phyloP scores from a whole-genome alignment of 495 filamentous ascomycete species.

The Penicillium silybi region DNA sequence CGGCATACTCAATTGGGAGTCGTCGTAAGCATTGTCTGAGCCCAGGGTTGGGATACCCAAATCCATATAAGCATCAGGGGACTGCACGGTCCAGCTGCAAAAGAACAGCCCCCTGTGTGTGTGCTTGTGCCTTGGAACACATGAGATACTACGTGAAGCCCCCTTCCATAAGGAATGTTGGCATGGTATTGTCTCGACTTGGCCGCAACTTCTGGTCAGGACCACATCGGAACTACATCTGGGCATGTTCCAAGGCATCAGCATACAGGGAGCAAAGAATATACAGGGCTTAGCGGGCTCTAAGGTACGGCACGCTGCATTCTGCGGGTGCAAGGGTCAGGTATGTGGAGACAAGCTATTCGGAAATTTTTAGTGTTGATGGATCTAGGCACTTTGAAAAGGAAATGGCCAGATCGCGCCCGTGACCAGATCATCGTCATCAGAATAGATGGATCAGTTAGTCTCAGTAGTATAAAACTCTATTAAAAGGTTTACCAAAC shows the following conservation, averaged over 20 bases:
- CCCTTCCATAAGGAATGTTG: conserved; percentile 8
- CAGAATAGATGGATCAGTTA: background rate
- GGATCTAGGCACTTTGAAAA: background rate
- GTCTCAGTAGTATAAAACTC: background rate
- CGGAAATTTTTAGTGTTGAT: background rate
- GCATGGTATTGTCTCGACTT: background rate
- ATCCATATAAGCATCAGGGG: conserved; percentile 6
- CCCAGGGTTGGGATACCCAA: conserved; percentile 1
- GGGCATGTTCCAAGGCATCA: no score
- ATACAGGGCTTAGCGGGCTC: background rate
- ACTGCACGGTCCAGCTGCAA: background rate
- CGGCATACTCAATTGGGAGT: conserved; percentile 11
- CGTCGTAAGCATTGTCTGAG: conserved; percentile 9
- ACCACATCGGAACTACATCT: background rate
- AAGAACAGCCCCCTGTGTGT: background rate
- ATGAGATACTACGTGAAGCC: background rate
- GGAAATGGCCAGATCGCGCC: background rate
- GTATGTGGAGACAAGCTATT: conserved; percentile 6
- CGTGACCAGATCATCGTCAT: background rate
- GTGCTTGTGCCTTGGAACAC: background rate
- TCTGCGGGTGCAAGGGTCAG: conserved; percentile 16
- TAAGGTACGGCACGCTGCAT: conserved; percentile 15
- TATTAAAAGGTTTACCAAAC: background rate
- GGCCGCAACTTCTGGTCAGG: background rate
- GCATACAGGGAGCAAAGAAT: background rate